Evolutionary conservation across 2,329 filamentous ascomycete species (phyloP).

Genomic region (Cercospora nicotianae): DNA sequence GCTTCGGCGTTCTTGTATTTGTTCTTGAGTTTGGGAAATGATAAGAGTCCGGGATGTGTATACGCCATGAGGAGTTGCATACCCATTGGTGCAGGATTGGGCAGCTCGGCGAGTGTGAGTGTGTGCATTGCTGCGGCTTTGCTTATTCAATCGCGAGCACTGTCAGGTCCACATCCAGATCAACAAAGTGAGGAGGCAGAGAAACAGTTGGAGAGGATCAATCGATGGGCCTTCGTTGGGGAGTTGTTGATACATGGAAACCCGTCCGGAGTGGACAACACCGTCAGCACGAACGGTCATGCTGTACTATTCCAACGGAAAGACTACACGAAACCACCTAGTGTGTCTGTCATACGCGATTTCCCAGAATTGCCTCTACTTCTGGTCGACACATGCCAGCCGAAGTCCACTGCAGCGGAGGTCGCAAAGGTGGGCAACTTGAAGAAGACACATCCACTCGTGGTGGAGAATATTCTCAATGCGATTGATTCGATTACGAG

Average conservation of each 20-base stretch:
- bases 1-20: constrained; percentile 89
- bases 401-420: constrained; percentile 81
- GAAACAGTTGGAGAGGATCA: constrained; percentile 89
- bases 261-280: constrained; percentile 95
- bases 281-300: constrained; percentile 88
- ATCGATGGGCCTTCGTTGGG: constrained; percentile 94
- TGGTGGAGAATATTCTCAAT: constrained; percentile 79
- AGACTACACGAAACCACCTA: constrained; percentile 70
- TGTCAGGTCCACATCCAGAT: constrained; percentile 88
- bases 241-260: constrained; percentile 98
- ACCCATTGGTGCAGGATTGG: constrained; percentile 85
- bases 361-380: constrained; percentile 92
- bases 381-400: constrained; percentile 82
- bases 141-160: constrained; percentile 75
- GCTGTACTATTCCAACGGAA: constrained; percentile 85
- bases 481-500: constrained; percentile 75
- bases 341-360: constrained; percentile 73
- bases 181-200: constrained; percentile 86
- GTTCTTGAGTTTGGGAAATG: constrained; percentile 81
- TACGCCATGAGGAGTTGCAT: constrained; percentile 94
- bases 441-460: constrained; percentile 68
- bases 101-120: constrained; percentile 90
- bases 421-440: constrained; percentile 82
- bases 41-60: constrained; percentile 74
- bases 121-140: constrained; percentile 85